Conservation (phyloP, 2,329 filamentous ascomycete species). For the Colletotrichum incanum region DNA sequence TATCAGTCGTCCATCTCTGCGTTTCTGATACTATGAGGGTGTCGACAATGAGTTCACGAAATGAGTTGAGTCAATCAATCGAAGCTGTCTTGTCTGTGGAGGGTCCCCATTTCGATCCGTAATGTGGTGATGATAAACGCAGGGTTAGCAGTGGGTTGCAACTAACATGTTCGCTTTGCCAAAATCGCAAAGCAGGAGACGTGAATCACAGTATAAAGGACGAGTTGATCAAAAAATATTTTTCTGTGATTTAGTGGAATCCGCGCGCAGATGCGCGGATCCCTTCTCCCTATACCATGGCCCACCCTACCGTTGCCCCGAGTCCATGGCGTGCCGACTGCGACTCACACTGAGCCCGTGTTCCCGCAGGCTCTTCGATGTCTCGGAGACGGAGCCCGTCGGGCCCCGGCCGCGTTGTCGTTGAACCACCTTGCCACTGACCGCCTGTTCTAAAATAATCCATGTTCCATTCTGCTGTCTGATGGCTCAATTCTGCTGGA, state of each 20-base stretch:
- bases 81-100: not conserved
- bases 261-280: not conserved
- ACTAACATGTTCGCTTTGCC: not conserved
- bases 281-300: not conserved
- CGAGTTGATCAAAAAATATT: not conserved
- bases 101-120: not conserved
- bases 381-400: not conserved
- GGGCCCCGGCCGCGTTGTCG: not conserved
- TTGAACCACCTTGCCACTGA: not conserved
- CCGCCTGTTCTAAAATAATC: not conserved
- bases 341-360: not conserved
- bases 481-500: no score
- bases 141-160: not conserved
- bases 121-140: not conserved
- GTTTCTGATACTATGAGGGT: not conserved
- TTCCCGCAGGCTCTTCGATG: not conserved
- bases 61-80: not conserved
- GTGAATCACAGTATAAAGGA: not conserved
- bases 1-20: not conserved
- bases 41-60: not conserved
- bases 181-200: slow-evolving; percentile 15
- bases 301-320: not conserved
- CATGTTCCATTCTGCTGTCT: not conserved
- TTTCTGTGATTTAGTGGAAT: not conserved
- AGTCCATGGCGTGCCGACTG: not conserved